These are phyloP conservation scores for Aspergillus leporis DNA, from an alignment of 495 filamentous ascomycete genomes.

Conservation along the genomic window DNA sequence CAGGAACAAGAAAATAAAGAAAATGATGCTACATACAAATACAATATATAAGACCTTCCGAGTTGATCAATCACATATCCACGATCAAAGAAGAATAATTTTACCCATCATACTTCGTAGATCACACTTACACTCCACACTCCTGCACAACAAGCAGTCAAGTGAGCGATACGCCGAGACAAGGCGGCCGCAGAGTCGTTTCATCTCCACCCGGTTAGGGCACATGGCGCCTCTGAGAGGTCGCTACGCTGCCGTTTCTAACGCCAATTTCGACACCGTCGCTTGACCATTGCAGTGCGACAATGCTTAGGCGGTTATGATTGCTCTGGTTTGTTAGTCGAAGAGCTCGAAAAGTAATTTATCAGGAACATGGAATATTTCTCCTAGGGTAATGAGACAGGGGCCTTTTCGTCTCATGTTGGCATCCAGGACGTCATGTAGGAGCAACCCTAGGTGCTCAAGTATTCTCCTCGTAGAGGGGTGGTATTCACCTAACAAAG, in stretches of 20 bases:
- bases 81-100: neutral
- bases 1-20: conserved; percentile 1
- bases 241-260: conserved; percentile 24
- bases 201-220: conserved; percentile 22
- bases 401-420: neutral
- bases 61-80: neutral
- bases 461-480: neutral
- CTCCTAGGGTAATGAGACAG: neutral
- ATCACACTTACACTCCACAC: neutral
- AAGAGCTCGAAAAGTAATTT: conserved; percentile 2
- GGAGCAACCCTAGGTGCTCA: neutral
- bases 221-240: conserved; percentile 20
- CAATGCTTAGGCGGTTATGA: conserved; percentile 5
- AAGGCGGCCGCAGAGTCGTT: conserved; percentile 17
- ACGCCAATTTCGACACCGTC: conserved; percentile 18
- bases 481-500: neutral
- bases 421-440: neutral
- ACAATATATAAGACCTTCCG: neutral
- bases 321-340: conserved; percentile 5
- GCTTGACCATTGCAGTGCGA: conserved; percentile 5
- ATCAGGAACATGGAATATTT: conserved; percentile 4
- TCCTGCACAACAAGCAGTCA: conserved; percentile 1
- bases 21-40: neutral
- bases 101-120: neutral
- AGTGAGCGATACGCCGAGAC: conserved; percentile 17